Evolutionary conservation across 768 basidiomycete genomes (phyloP), one percentile per base, ranked within the genome.

Genomic region (Dictyophora rubrovolvata): DNA sequence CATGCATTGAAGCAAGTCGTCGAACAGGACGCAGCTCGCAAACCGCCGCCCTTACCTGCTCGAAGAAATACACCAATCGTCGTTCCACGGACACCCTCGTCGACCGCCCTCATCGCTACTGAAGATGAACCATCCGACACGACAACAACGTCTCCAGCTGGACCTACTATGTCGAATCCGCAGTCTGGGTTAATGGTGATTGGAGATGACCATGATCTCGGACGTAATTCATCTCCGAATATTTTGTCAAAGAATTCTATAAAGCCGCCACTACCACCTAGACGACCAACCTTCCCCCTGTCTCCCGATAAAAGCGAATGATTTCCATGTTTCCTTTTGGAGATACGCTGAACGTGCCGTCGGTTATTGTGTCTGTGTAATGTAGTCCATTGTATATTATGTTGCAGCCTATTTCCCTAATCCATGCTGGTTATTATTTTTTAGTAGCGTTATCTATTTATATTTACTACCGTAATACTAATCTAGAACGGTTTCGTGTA

Each of bases 1-100:
- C 77, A 79, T 47, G 75, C 77, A 11, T 73, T 86, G 23, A 80
- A 84, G 70, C 75, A 74, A 46, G 84, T 87, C 55, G 83, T 71
- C 28, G 64, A 68, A 51, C 68, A 69, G 55, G 71, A 74, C 63
- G 63, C 54, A 7, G 53, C 48, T 18, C 20, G 60, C 20, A 7
- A 54, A n/a, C 4, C 42, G 42, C 55, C 47, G 1, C 55, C 55
- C 5, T 49, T 56, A 33, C 55, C 47, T 10, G 42, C 35, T 6
- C 47, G 55, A 10, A 28, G 21, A 23, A 23, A 42, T 55, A 37
- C 35, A 2, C 6, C 42, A 12, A 17, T 8, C 20, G 55, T 10
- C 12, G 4, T 12, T 51, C 9, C 47, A 51, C 50, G 28, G 9
- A 56, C 18, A 20, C 54, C n/a, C n/a, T n/a, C 16, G 53, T n/a